Conservation (phyloP, 345 rosid genomes). For the Populus tremula region DNA sequence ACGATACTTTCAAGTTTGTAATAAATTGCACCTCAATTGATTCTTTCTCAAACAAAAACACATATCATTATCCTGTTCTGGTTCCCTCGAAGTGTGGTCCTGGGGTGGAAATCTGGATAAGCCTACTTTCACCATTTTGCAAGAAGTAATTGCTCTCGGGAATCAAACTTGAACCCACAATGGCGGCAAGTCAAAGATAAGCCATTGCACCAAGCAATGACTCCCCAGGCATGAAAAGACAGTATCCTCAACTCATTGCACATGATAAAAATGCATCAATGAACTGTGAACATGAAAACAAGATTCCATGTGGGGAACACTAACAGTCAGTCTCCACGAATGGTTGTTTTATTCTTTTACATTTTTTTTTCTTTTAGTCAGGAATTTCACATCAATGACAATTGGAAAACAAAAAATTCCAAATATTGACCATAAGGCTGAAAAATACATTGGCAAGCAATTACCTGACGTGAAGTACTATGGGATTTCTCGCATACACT, state of each 20-base stretch:
- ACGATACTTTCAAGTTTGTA: neutral
- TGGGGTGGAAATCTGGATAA: neutral
- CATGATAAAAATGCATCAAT: neutral
- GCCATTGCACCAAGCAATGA: neutral
- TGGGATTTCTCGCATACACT: slow-evolving; percentile 67
- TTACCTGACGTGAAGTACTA: slow-evolving; percentile 62
- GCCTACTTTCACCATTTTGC: neutral
- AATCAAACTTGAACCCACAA: neutral
- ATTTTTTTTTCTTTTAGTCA: neutral
- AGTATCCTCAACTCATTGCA: neutral
- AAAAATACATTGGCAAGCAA: neutral
- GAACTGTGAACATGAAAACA: neutral
- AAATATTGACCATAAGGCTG: neutral
- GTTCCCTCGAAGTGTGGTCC: neutral
- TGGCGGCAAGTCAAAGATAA: neutral
- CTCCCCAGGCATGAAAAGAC: neutral
- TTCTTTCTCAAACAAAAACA: neutral
- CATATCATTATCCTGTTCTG: neutral
- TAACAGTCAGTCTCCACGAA: neutral
- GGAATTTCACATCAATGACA: neutral
- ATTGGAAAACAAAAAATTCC: neutral
- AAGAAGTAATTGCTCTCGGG: neutral
- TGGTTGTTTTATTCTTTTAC: neutral
- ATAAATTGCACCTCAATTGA: neutral
- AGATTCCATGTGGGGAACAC: neutral